Evolutionary conservation across 495 filamentous ascomycete genomes (phyloP), one percentile per base, ranked within the genome.

Genomic region (Alectoria sarmentosa): DNA sequence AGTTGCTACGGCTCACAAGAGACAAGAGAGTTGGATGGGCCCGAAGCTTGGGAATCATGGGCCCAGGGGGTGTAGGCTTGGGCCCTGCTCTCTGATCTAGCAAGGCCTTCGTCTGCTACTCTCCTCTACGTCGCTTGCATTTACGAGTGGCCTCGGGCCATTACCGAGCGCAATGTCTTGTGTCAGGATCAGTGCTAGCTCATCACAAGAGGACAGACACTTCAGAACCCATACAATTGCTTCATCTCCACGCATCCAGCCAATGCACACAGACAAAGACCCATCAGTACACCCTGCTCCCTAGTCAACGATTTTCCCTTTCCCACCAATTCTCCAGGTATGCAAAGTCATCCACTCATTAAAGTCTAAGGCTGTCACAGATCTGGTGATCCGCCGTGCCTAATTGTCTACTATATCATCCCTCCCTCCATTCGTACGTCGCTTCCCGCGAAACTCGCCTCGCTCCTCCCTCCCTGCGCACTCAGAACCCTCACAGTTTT

Each of bases 391-490:
- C 58, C 34, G 59, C 69, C 74, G 65, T 48, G 13, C 69, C 77
- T 74, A 73, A 73, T 78, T 75, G 78, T 75, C 74, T 75, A 73
- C 80, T 76, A 81, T 44, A 81, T 77, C 76, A 77, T 72, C 66
- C 79, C 79, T 61, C 77, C 78, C 23, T 68, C 66, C 78, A 79
- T 79, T 62, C 78, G 76, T 71, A 80, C 78, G 62, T 83, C 79
- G 32, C 77, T 78, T 30, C 75, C 78, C 46, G 75, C 78, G 60
- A 77, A 69, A 62, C 78, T 81, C 52, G 78, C 74, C n/a, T 79
- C 76, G 13, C 78, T 81, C 46, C 66, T 61, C 19, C 34, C 56
- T 17, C 61, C 61, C 54, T 81, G 78, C 49, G 75, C 76, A 61
- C 78, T 81, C 60, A 73, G 58, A 69, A 78, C 78, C 60, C 71